phyloP scores from a whole-genome alignment of 371 early-diverging fungal species.

The Mortierella sp. region DNA sequence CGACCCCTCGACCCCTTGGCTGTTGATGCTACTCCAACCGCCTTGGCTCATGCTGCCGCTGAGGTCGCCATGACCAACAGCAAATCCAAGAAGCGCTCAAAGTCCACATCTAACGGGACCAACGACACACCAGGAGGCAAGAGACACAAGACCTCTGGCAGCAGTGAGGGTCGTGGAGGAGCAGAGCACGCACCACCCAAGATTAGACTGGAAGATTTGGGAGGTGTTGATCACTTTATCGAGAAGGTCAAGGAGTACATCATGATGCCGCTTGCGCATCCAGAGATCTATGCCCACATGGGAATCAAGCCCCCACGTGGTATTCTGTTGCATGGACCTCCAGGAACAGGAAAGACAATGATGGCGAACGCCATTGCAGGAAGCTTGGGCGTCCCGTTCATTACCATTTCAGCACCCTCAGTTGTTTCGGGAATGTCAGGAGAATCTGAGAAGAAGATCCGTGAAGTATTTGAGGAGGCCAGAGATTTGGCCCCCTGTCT shows the following conservation, averaged over 20 bases:
- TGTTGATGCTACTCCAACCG: constrained; percentile 51
- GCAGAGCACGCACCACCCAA: constrained; percentile 70
- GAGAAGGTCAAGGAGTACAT: constrained; percentile 97
- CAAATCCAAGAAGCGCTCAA: constrained; percentile 64
- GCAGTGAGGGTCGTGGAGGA: constrained; percentile 28
- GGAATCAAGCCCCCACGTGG: constrained; percentile 98
- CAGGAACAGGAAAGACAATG: constrained; percentile 99
- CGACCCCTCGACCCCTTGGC: constrained; percentile 38
- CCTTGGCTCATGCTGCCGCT: constrained; percentile 41
- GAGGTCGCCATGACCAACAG: constrained; percentile 27
- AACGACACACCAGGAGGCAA: constrained; percentile 39
- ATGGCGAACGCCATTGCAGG: constrained; percentile 99
- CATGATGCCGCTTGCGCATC: constrained; percentile 97
- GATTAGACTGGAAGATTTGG: constrained; percentile 84
- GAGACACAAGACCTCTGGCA: constrained; percentile 38
- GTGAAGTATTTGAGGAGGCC: constrained; percentile 99
- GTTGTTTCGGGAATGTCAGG: constrained; percentile 99
- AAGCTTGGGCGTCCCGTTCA: constrained; percentile 95
- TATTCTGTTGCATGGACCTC: constrained; percentile 98
- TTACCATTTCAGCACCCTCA: constrained; percentile 98
- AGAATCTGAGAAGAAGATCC: constrained; percentile 99
- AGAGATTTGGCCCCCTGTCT: constrained; percentile 94
- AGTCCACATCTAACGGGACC: constrained; percentile 29
- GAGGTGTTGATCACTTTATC: constrained; percentile 91
- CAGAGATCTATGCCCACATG: constrained; percentile 95